These are phyloP conservation scores for Lepidopterella palustris DNA, from an alignment of 495 filamentous ascomycete genomes.

Conservation along the genomic window DNA sequence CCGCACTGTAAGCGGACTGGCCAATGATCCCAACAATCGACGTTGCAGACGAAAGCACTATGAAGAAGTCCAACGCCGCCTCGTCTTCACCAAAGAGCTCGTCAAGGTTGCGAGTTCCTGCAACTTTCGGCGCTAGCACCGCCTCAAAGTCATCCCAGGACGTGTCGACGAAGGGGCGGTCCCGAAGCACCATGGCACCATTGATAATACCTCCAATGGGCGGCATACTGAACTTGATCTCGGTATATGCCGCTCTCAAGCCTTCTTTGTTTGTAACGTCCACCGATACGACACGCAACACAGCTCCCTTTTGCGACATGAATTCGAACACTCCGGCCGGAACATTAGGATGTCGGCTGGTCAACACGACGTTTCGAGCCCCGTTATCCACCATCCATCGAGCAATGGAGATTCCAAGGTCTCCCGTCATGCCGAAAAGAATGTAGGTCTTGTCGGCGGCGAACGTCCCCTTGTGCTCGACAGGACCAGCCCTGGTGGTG, in stretches of 20 bases:
- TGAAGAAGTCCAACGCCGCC: constrained; percentile 44
- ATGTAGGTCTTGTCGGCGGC: neutral
- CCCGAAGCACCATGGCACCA: constrained; percentile 40
- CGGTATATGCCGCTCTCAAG: neutral
- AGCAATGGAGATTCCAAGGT: neutral
- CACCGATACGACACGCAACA: neutral
- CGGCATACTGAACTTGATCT: neutral
- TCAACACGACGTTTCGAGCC: neutral
- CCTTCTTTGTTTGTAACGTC: constrained; percentile 4
- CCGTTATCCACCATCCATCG: neutral
- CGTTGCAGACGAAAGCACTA: constrained; percentile 41
- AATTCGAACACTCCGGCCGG: constrained; percentile 23
- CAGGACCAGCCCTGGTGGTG: neutral
- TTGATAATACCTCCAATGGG: neutral
- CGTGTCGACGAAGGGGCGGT: constrained; percentile 40
- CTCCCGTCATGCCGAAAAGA: neutral
- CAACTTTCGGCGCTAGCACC: constrained; percentile 41
- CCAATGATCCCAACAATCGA: constrained; percentile 40
- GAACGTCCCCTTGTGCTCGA: neutral
- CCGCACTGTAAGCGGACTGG: constrained; percentile 42
- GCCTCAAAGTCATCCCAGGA: constrained; percentile 35
- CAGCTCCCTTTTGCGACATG: constrained; percentile 3
- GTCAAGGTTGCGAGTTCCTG: constrained; percentile 22
- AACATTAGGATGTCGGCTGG: constrained; percentile 50
- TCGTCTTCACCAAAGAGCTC: neutral